These are phyloP conservation scores for Sherardia arvensis DNA, from an alignment of 257 asterid species.

Conservation along the genomic window DNA sequence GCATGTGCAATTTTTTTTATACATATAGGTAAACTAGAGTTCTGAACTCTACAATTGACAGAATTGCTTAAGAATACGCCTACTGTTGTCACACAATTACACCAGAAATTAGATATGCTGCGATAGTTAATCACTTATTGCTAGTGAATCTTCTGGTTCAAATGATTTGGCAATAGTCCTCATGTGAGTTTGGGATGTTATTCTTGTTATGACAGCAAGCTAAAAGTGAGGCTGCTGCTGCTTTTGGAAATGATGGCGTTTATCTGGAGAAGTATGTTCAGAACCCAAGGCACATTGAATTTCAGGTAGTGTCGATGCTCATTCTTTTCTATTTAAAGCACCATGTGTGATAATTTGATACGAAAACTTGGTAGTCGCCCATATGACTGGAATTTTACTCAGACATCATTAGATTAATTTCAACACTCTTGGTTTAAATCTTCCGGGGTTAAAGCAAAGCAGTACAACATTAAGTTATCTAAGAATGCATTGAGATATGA, in stretches of 20 bases:
- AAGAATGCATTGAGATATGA: too few relatives aligned
- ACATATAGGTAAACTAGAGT: neutral
- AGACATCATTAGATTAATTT: neutral
- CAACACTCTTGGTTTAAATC: neutral
- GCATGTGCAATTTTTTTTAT: neutral
- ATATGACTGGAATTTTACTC: neutral
- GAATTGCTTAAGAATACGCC: neutral
- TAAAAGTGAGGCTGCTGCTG: constrained; percentile 97
- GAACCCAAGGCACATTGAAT: constrained; percentile 96
- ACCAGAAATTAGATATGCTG: neutral
- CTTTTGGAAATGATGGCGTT: constrained; percentile 98
- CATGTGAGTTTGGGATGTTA: constrained; percentile 1
- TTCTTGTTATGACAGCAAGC: constrained; percentile 32
- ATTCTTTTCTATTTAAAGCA: neutral
- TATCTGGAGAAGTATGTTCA: constrained; percentile 90
- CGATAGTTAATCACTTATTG: neutral
- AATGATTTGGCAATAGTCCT: neutral
- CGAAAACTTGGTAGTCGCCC: neutral
- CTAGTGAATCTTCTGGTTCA: neutral
- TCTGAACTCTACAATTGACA: neutral
- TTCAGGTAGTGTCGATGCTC: constrained; percentile 23
- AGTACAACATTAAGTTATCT: neutral
- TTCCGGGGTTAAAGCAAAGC: neutral
- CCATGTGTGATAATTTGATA: neutral
- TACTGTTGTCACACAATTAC: neutral